These are phyloP conservation scores for Boletus reticuloceps DNA, from an alignment of 768 basidiomycete genomes.

Conservation along the genomic window DNA sequence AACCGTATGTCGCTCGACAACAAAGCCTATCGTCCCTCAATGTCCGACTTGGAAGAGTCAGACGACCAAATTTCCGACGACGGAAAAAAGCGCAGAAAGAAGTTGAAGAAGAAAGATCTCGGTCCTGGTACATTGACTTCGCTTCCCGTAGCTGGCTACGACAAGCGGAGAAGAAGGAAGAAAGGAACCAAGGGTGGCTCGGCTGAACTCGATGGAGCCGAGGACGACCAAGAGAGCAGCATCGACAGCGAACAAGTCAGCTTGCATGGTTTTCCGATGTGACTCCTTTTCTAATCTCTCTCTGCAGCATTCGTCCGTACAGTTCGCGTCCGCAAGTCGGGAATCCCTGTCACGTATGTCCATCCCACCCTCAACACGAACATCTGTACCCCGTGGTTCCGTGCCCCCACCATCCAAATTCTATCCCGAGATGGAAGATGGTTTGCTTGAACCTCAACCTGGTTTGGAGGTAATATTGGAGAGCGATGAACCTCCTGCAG, in stretches of 20 bases:
- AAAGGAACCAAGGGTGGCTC: conserved; percentile 42
- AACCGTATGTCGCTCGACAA: conserved; percentile 74
- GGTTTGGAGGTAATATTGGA: conserved; percentile 65
- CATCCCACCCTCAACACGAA: conserved; percentile 36
- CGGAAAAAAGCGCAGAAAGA: conserved; percentile 50
- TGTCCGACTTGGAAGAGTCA: conserved; percentile 63
- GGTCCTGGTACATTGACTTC: conserved; percentile 57
- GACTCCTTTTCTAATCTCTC: conserved; percentile 5
- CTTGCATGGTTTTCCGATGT: conserved; percentile 19
- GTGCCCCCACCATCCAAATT: conserved; percentile 38
- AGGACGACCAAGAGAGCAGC: conserved; percentile 47
- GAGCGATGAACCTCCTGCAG: conserved; percentile 48
- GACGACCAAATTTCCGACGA: conserved; percentile 58
- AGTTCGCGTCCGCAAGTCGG: conserved; percentile 35
- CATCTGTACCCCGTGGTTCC: conserved; percentile 38
- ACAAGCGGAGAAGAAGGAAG: conserved; percentile 58
- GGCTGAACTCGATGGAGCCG: conserved; percentile 36
- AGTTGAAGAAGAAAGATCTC: conserved; percentile 48
- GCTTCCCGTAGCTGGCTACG: conserved; percentile 65
- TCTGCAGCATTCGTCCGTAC: conserved; percentile 25
- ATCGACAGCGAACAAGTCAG: conserved; percentile 42
- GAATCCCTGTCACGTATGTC: conserved; percentile 34
- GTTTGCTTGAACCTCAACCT: conserved; percentile 42
- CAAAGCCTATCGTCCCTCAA: conserved; percentile 73
- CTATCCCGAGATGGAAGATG: conserved; percentile 16